Evolutionary conservation across 2,329 filamentous ascomycete genomes (phyloP).

Genomic region (Elsinoe australis): DNA sequence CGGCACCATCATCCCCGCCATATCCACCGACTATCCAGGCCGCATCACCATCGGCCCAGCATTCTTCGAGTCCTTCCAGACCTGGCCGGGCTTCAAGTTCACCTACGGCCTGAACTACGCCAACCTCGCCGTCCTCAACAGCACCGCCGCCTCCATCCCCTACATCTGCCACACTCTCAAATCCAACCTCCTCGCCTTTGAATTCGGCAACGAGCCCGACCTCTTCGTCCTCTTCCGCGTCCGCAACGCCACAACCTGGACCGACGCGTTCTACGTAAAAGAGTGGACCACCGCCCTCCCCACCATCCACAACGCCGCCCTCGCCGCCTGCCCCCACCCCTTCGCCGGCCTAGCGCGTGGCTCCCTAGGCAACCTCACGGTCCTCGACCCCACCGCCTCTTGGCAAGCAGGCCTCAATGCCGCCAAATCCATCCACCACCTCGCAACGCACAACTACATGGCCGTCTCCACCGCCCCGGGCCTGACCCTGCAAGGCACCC

Average conservation of each 20-base stretch:
- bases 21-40: slow-evolving; percentile 53
- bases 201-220: slow-evolving; percentile 60
- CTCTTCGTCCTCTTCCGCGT: slow-evolving; percentile 34
- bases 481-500: slow-evolving; percentile 53
- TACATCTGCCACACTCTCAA: slow-evolving; percentile 51
- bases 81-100: slow-evolving; percentile 50
- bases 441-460: slow-evolving; percentile 47
- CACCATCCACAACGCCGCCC: slow-evolving; percentile 41
- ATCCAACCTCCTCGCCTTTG: slow-evolving; percentile 44
- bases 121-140: slow-evolving; percentile 36
- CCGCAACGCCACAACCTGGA: slow-evolving; percentile 44
- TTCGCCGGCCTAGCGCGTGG: slow-evolving; percentile 41
- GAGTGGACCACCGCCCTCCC: slow-evolving; percentile 53
- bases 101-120: slow-evolving; percentile 56
- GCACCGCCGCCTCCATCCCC: slow-evolving; percentile 45
- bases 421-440: slow-evolving; percentile 28
- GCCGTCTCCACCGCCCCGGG: slow-evolving; percentile 51
- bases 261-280: slow-evolving; percentile 47
- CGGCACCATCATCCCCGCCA: slow-evolving; percentile 44
- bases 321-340: slow-evolving; percentile 46
- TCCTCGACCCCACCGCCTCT: slow-evolving; percentile 43
- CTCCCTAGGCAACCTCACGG: slow-evolving; percentile 25
- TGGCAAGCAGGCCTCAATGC: slow-evolving; percentile 54
- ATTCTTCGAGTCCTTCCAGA: slow-evolving; percentile 56
- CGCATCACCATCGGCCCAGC: slow-evolving; percentile 53